Conservation (phyloP, 2,329 filamentous ascomycete species). For the Leptographium flavum region DNA sequence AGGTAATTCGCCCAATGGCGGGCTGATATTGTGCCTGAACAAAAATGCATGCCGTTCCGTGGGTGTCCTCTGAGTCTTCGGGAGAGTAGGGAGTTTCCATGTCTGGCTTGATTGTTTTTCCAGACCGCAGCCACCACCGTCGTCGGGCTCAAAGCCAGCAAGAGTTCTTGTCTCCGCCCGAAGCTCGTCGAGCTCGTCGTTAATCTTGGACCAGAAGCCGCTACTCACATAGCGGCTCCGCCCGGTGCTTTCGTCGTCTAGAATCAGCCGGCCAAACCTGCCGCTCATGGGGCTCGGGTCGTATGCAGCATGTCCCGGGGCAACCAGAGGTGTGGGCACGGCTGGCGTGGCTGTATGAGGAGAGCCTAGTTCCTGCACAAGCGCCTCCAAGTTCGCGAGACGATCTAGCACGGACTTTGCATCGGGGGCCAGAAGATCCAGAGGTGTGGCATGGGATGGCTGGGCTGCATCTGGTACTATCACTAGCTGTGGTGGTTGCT, state of each 20-base stretch:
- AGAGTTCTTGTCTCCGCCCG: constrained; percentile 24
- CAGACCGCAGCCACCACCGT: constrained; percentile 15
- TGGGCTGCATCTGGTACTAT: background rate
- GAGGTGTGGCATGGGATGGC: background rate
- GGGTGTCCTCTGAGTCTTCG: constrained; percentile 14
- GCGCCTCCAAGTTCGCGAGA: constrained; percentile 30
- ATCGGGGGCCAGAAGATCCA: constrained; percentile 13
- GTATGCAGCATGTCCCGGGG: background rate
- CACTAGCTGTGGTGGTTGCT: background rate
- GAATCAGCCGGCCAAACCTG: constrained; percentile 32
- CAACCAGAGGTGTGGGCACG: background rate
- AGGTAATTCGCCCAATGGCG: constrained; percentile 13
- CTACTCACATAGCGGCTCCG: constrained; percentile 34
- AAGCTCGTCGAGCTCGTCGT: constrained; percentile 35
- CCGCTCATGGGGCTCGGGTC: constrained; percentile 17
- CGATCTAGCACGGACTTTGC: constrained; percentile 31
- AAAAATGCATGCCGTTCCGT: constrained; percentile 35
- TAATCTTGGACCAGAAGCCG: constrained; percentile 41
- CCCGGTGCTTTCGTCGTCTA: constrained; percentile 23
- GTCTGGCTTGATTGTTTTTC: constrained; percentile 10
- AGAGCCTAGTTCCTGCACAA: constrained; percentile 33
- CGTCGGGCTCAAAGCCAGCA: constrained; percentile 18
- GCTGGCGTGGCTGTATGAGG: constrained; percentile 4
- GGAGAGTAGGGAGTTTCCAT: background rate
- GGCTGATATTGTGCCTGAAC: constrained; percentile 29